Percentiles rank a stretch among this genome's conserved stretches.
phyloP scores from a whole-genome alignment of 2,329 filamentous ascomycete species.

The Colletotrichum melonis region DNA sequence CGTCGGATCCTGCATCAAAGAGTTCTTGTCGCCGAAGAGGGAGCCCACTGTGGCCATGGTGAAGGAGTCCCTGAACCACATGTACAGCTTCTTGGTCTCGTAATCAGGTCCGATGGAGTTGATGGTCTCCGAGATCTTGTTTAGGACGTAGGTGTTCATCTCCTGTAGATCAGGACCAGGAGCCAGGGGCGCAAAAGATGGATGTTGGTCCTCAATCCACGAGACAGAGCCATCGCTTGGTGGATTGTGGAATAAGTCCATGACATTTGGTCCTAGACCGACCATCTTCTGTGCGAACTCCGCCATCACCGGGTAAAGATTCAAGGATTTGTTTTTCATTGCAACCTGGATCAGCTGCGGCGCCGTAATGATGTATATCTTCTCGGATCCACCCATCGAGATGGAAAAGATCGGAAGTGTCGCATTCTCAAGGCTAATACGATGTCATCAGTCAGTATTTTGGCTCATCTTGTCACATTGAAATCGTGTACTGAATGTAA shows the following conservation, averaged over 20 bases:
- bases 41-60: conserved; percentile 50
- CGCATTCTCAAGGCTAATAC: conserved; percentile 35
- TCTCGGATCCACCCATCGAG: conserved; percentile 51
- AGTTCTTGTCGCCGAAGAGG: conserved; percentile 58
- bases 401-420: conserved; percentile 54
- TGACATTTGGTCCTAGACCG: conserved; percentile 48
- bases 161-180: conserved; percentile 11
- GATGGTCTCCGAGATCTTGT: conserved; percentile 44
- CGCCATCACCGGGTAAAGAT: conserved; percentile 55
- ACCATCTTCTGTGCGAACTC: conserved; percentile 51
- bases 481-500: background rate
- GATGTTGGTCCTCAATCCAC: conserved; percentile 18
- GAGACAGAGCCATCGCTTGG: conserved; percentile 46
- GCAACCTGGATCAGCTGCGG: conserved; percentile 53
- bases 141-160: conserved; percentile 43
- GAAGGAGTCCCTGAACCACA: conserved; percentile 51
- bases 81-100: conserved; percentile 38
- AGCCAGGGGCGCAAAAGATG: background rate
- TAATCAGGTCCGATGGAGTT: conserved; percentile 36
- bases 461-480: background rate
- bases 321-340: conserved; percentile 54
- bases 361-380: conserved; percentile 57
- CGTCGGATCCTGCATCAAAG: conserved; percentile 45
- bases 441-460: background rate
- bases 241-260: conserved; percentile 48